Evolutionary conservation across 1,284 basidiomycete species (phyloP), one percentile per base, ranked within the genome.

Genomic region (Singerocomus inundabilis): DNA sequence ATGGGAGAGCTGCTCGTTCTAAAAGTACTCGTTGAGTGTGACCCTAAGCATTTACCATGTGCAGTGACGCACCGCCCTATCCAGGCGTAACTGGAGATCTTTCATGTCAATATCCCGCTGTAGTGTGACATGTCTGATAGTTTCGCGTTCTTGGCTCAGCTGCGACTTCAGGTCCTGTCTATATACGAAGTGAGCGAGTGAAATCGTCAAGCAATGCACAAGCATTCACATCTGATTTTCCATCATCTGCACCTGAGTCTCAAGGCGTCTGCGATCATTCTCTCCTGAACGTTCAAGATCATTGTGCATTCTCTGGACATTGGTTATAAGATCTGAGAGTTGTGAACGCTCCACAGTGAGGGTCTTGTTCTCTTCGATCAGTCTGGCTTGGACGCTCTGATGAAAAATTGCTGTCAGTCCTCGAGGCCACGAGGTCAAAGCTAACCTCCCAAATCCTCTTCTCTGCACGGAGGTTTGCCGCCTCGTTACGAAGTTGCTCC

Each of bases 391-490:
- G 13, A 88, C 78, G 55, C 81, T 82, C 91, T 88, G 49, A 21
- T 47, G 36, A 34, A 44, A 38, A 6, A 35, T 21, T 6, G 28
- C 46, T 35, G 33, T 56, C 31, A 54, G 44, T 47, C 15, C 51
- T 29, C 29, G 21, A 29, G 9, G 1, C 4, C 9, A 10, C 9
- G 4, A 15, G 6, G 25, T 15, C 13, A 30, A 15, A 10, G 66
- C 83, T 44, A 46, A 90, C 91, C 83, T 91, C 89, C 88, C 88
- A 93, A 36, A 94, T 88, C 60, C 86, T 88, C 75, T 92, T 93
- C 77, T 98, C 95, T 0, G 93, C 92, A 28, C 87, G 82, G 29
- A 96, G 78, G 60, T 89, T 93, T 1, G 91, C 87, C 52, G 78
- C 81, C 62, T 97, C 93, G 57, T 89, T 92, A 6, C 91, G 82